Conservation (phyloP, 2,329 filamentous ascomycete genomes). For the Fusarium anthophilum region DNA sequence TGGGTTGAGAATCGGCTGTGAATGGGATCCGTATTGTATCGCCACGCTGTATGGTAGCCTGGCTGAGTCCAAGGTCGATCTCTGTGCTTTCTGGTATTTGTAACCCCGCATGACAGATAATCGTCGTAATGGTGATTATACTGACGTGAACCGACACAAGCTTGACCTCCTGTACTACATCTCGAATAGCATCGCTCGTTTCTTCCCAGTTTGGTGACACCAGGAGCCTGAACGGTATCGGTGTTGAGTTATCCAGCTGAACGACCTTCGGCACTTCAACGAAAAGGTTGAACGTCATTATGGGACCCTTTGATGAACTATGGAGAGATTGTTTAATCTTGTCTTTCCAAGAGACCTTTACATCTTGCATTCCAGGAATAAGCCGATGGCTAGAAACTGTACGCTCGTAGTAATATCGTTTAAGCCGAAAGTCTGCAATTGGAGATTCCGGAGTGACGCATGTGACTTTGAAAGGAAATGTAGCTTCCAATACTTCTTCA, state of each 20-base stretch:
- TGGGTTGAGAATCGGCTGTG: not conserved
- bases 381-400: slow-evolving; percentile 40
- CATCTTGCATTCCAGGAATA: slow-evolving; percentile 43
- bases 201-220: slow-evolving; percentile 10
- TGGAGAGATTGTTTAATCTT: slow-evolving; percentile 46
- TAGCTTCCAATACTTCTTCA: slow-evolving; percentile 14
- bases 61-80: not conserved
- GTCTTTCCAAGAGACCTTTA: slow-evolving; percentile 44
- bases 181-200: slow-evolving; percentile 25
- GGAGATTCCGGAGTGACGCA: slow-evolving; percentile 5
- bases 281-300: too few species aligned
- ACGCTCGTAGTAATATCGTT: not conserved
- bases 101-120: not conserved
- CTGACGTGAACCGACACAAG: slow-evolving; percentile 13
- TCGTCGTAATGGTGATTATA: not conserved
- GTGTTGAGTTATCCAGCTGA: slow-evolving; percentile 41
- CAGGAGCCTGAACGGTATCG: slow-evolving; percentile 36
- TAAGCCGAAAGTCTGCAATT: slow-evolving; percentile 27
- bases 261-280: slow-evolving; percentile 42
- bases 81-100: not conserved
- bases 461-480: slow-evolving; percentile 37
- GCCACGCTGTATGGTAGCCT: accelerated
- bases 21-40: slow-evolving; percentile 1
- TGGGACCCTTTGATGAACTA: too few species aligned
- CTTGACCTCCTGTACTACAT: slow-evolving; percentile 15